Percentiles rank a stretch among this genome's conserved stretches.
phyloP scores from a whole-genome alignment of 768 basidiomycete species.

The Boletellus ananas region DNA sequence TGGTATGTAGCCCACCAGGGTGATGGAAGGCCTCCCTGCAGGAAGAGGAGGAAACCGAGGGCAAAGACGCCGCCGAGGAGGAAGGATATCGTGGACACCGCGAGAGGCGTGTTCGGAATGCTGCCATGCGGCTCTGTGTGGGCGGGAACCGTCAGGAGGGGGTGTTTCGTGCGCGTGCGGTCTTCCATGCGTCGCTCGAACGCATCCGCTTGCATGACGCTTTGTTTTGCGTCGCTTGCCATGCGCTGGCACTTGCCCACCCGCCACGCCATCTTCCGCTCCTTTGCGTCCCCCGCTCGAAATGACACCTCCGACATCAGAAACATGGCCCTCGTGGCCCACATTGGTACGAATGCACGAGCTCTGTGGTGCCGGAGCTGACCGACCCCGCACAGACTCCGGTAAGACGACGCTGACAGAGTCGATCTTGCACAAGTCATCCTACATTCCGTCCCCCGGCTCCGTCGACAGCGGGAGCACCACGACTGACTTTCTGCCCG shows the following conservation, averaged over 20 bases:
- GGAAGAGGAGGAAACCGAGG: constrained; percentile 50
- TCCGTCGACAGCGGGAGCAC: constrained; percentile 90
- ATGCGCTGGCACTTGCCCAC: constrained; percentile 18
- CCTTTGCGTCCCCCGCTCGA: constrained; percentile 19
- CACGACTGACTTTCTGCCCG: constrained; percentile 85
- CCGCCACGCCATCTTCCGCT: constrained; percentile 12
- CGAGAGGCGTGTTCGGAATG: constrained; percentile 89
- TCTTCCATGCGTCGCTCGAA: constrained; percentile 45
- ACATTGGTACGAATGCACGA: constrained; percentile 57
- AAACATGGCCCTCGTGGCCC: constrained; percentile 86
- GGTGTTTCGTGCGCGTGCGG: constrained; percentile 32
- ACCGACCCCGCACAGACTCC: constrained; percentile 55
- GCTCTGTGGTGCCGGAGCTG: constrained; percentile 2
- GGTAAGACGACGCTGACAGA: constrained; percentile 89
- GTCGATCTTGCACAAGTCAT: constrained; percentile 75
- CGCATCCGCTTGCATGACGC: constrained; percentile 27
- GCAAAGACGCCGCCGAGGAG: constrained; percentile 73
- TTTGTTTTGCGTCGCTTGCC: no score
- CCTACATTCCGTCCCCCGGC: constrained; percentile 68
- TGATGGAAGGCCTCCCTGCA: constrained; percentile 40
- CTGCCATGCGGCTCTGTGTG: constrained; percentile 40
- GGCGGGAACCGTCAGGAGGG: constrained; percentile 56
- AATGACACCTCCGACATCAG: constrained; percentile 45
- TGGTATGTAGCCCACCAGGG: constrained; percentile 69
- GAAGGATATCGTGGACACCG: constrained; percentile 75